Conservation (phyloP, 257 asterid genomes). For the Catharanthus roseus region DNA sequence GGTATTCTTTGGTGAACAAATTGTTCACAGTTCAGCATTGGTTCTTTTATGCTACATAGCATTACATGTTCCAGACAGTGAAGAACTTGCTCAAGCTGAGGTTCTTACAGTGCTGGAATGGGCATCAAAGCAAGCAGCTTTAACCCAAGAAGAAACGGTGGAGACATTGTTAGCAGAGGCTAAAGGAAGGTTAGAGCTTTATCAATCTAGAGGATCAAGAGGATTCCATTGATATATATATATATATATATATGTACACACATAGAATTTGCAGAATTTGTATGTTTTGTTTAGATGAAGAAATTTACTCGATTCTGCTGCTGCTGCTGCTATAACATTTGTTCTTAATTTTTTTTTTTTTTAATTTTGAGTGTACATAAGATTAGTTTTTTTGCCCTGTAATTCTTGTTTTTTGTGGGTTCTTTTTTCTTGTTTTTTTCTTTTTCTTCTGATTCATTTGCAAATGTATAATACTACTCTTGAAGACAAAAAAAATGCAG, state of each 20-base stretch:
- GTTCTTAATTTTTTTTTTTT: too few relatives aligned
- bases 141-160: conserved; percentile 31
- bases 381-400: conserved; percentile 3
- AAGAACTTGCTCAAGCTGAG: conserved; percentile 35
- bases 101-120: conserved; percentile 39
- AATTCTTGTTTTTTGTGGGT: too few relatives aligned
- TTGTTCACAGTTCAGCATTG: conserved; percentile 30
- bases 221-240: conserved; percentile 20
- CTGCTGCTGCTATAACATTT: too few relatives aligned
- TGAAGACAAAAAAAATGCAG: background rate
- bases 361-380: conserved; percentile 17
- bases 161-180: conserved; percentile 28
- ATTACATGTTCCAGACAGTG: conserved; percentile 33
- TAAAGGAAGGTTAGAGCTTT: conserved; percentile 33
- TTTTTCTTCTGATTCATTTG: conserved; percentile 1
- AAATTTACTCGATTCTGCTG: background rate
- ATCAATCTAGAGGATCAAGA: conserved; percentile 36
- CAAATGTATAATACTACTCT: background rate
- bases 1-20: conserved; percentile 35
- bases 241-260: too few relatives aligned
- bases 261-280: background rate
- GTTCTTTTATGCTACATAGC: conserved; percentile 35
- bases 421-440: too few relatives aligned
- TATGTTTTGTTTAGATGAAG: conserved; percentile 8
- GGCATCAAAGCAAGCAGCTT: conserved; percentile 30